A percentile compares a stretch with the other conserved stretches of the same genome.
phyloP scores from a whole-genome alignment of 176 grass and related monocot genomes.

The Rhynchospora pubera region DNA sequence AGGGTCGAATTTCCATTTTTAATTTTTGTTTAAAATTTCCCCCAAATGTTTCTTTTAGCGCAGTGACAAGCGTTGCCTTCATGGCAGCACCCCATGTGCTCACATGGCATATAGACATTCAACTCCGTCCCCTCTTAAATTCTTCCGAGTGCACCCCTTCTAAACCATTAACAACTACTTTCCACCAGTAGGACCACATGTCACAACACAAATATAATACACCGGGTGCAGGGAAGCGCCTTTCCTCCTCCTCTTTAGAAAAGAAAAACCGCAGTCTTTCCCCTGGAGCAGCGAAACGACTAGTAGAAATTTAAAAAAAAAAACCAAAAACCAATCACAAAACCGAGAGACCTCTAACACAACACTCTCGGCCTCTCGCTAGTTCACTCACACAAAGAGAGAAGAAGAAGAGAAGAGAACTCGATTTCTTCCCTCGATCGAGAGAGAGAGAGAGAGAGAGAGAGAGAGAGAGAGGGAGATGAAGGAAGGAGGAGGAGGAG shows the following conservation, averaged over 20 bases:
- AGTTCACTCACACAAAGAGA: slow-evolving; percentile 7
- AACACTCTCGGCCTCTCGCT: slow-evolving; percentile 27
- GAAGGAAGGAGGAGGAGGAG: slow-evolving; percentile 23
- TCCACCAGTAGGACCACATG: not conserved
- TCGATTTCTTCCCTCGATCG: not conserved
- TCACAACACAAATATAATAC: not conserved
- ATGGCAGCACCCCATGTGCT: slow-evolving; percentile 37
- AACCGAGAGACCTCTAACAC: not conserved
- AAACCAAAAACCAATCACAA: not conserved
- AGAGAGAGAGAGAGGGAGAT: slow-evolving; percentile 18
- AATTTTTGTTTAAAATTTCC: not conserved
- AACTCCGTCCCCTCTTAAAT: not conserved
- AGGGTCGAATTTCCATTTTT: not conserved
- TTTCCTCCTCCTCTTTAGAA: not conserved
- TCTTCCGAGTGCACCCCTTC: not conserved
- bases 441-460: not conserved
- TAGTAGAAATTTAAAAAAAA: not conserved
- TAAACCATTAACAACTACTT: not conserved
- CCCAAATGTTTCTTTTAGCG: no score
- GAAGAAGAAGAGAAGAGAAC: no score
- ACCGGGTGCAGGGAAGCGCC: not conserved
- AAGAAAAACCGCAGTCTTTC: slow-evolving; percentile 15
- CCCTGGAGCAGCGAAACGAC: slow-evolving; percentile 18
- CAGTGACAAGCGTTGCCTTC: slow-evolving; percentile 1
- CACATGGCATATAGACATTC: slow-evolving; percentile 46